Conservation (phyloP, 2,329 filamentous ascomycete genomes). For the Trichoderma oligosporum region DNA sequence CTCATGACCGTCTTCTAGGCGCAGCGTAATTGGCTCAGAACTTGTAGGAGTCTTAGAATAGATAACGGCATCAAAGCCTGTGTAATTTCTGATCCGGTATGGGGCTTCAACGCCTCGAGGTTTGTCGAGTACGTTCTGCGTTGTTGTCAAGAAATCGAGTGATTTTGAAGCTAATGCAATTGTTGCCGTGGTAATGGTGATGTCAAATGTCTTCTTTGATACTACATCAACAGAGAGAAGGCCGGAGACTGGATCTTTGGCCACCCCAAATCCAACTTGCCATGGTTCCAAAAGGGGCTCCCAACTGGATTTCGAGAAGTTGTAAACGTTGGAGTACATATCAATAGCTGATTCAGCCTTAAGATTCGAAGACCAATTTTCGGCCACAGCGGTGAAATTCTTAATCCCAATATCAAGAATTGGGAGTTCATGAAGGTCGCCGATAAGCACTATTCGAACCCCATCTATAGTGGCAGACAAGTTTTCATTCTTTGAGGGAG, state of each 20-base stretch:
- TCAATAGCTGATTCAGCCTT: slow-evolving; percentile 88
- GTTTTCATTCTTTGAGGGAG: slow-evolving; percentile 57
- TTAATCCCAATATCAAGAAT: slow-evolving; percentile 93
- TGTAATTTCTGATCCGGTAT: slow-evolving; percentile 92
- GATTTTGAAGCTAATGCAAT: slow-evolving; percentile 94
- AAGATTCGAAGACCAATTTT: slow-evolving; percentile 86
- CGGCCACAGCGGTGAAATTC: slow-evolving; percentile 76
- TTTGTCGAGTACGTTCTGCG: slow-evolving; percentile 83
- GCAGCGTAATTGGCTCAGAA: slow-evolving; percentile 67
- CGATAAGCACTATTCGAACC: slow-evolving; percentile 87
- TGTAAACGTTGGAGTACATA: slow-evolving; percentile 94
- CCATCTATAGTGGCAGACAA: slow-evolving; percentile 84
- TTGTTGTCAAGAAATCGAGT: slow-evolving; percentile 81
- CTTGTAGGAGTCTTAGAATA: slow-evolving; percentile 68
- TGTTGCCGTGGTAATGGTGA: slow-evolving; percentile 88
- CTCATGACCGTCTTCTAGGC: slow-evolving; percentile 83
- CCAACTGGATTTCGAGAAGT: slow-evolving; percentile 98
- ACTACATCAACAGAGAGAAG: slow-evolving; percentile 78
- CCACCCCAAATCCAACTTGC: slow-evolving; percentile 87
- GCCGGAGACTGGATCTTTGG: slow-evolving; percentile 71
- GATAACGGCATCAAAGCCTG: slow-evolving; percentile 83
- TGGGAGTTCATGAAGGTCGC: slow-evolving; percentile 91
- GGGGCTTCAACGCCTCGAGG: slow-evolving; percentile 87
- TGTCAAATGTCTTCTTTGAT: slow-evolving; percentile 85
- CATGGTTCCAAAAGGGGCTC: slow-evolving; percentile 95